Conservation (phyloP, 2,329 filamentous ascomycete genomes). For the Bipolaris zeicola region DNA sequence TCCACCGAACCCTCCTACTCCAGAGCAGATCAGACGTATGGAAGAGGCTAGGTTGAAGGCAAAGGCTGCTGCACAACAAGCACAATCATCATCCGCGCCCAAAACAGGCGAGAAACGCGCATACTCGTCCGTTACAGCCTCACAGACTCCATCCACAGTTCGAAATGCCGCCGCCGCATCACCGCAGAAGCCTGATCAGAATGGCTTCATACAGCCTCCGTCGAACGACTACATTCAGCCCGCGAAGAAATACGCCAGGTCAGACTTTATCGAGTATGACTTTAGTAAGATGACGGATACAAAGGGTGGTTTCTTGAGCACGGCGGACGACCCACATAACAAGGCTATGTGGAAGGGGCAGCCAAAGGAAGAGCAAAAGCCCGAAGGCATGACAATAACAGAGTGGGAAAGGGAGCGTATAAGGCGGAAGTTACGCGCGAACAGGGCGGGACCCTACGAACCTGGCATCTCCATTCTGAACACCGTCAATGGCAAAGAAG, state of each 20-base stretch:
- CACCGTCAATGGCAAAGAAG: conserved; percentile 52
- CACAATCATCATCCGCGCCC: conserved; percentile 34
- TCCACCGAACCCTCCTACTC: conserved; percentile 59
- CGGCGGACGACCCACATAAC: conserved; percentile 89
- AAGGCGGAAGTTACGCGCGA: conserved; percentile 71
- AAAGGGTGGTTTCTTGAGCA: conserved; percentile 91
- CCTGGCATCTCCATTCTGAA: conserved; percentile 78
- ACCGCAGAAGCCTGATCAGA: conserved; percentile 43
- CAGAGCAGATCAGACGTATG: conserved; percentile 65
- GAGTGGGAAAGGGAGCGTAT: conserved; percentile 91
- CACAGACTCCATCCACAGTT: conserved; percentile 60
- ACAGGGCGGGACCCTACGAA: conserved; percentile 83
- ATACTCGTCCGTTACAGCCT: conserved; percentile 66
- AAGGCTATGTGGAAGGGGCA: conserved; percentile 63
- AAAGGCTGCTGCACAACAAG: conserved; percentile 73
- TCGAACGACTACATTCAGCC: conserved; percentile 67
- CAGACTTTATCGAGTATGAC: conserved; percentile 88
- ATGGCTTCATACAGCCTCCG: conserved; percentile 42
- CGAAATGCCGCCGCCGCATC: conserved; percentile 67
- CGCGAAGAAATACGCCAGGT: conserved; percentile 83
- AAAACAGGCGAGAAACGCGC: conserved; percentile 71
- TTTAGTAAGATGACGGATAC: conserved; percentile 98
- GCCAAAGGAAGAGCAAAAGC: conserved; percentile 66
- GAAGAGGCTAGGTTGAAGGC: conserved; percentile 87
- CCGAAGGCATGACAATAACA: conserved; percentile 83